Percentiles rank a stretch among this genome's conserved stretches.
Conservation (phyloP, 306 rosid species). For the Pterocarpus macrocarpus region DNA sequence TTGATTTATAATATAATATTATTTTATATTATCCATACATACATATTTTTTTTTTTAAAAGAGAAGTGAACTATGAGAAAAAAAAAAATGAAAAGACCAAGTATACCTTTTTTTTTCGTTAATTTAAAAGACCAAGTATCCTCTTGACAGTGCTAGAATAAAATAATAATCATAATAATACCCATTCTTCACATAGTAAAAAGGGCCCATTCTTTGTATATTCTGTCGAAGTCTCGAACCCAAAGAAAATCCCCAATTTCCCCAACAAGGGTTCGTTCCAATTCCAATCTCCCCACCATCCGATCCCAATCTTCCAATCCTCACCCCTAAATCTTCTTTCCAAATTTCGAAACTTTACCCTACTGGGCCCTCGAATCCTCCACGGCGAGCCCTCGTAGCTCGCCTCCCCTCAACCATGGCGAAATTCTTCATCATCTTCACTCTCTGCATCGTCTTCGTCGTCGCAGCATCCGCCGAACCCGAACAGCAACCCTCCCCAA, state of each 20-base stretch:
- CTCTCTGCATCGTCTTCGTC: conserved; percentile 46
- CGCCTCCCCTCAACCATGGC: conserved; percentile 57
- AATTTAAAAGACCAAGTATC: too few species aligned
- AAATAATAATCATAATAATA: too few species aligned
- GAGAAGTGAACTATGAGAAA: too few species aligned
- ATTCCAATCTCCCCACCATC: conserved; percentile 3
- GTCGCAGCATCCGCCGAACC: conserved; percentile 49
- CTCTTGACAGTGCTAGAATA: too few species aligned
- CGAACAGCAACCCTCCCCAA: conserved; percentile 10
- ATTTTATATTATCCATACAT: too few species aligned
- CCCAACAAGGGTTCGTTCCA: conserved; percentile 49
- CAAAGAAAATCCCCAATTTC: conserved; percentile 27
- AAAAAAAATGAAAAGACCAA: too few species aligned
- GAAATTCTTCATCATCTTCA: conserved; percentile 36
- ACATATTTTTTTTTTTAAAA: too few species aligned
- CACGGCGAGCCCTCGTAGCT: conserved; percentile 54
- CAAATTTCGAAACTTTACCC: neutral
- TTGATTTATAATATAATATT: too few species aligned
- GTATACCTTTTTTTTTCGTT: too few species aligned
- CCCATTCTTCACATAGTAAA: too few species aligned
- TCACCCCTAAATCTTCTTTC: neutral
- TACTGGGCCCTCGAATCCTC: neutral
- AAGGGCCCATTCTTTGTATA: too few species aligned
- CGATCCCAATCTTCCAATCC: neutral
- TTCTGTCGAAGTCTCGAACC: neutral